phyloP scores from a whole-genome alignment of 208 protist genomes.

The Hexamita inflata region DNA sequence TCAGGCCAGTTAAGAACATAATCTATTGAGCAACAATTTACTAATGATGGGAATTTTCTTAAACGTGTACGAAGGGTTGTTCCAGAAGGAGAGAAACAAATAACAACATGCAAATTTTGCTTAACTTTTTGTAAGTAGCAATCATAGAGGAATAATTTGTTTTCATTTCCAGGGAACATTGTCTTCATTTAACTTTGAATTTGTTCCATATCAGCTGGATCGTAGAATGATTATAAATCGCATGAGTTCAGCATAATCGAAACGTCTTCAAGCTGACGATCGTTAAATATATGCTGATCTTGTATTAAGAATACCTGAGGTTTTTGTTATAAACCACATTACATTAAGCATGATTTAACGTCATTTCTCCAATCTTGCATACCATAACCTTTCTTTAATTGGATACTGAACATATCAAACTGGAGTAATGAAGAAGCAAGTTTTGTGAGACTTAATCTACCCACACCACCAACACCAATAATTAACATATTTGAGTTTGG shows the following conservation, averaged over 20 bases:
- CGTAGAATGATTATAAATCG: constrained; percentile 81
- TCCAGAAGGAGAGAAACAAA: constrained; percentile 84
- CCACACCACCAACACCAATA: constrained; percentile 84
- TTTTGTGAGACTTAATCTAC: constrained; percentile 62
- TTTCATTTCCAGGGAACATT: constrained; percentile 79
- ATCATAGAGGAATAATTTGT: constrained; percentile 65
- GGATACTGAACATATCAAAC: constrained; percentile 79
- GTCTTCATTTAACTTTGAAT: constrained; percentile 81
- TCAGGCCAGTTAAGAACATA: constrained; percentile 86
- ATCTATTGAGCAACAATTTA: constrained; percentile 94
- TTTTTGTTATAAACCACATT: constrained; percentile 68
- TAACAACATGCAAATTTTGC: constrained; percentile 74
- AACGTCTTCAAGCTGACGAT: constrained; percentile 90
- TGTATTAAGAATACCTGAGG: constrained; percentile 87
- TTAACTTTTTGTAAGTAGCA: constrained; percentile 71
- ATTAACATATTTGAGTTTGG: constrained; percentile 83
- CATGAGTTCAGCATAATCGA: constrained; percentile 93
- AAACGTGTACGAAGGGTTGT: constrained; percentile 77
- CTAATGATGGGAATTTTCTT: constrained; percentile 86
- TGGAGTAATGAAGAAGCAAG: constrained; percentile 66
- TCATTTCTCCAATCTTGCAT: constrained; percentile 86
- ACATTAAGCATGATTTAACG: constrained; percentile 74
- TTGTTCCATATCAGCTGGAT: constrained; percentile 90
- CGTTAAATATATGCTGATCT: constrained; percentile 84
- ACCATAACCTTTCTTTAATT: constrained; percentile 62